Evolutionary conservation across 106 monocot species (phyloP).

Genomic region (Vanilla planifolia): DNA sequence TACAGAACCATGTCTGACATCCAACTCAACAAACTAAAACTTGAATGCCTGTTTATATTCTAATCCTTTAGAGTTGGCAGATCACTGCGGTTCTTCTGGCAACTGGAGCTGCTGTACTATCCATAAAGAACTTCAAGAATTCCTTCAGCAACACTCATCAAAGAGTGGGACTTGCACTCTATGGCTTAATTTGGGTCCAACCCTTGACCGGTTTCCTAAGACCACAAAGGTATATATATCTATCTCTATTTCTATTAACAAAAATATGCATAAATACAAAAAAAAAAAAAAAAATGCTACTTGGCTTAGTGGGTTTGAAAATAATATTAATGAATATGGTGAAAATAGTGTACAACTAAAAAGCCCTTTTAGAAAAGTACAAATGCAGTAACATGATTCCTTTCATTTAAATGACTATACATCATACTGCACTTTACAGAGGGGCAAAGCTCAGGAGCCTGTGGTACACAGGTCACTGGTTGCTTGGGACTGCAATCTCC

Average conservation of each 20-base stretch:
- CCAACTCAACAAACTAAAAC: no score
- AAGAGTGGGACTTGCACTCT: constrained; percentile 58
- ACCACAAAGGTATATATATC: constrained; percentile 67
- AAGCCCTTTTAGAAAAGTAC: background rate
- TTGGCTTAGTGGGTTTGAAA: no score
- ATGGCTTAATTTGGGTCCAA: constrained; percentile 50
- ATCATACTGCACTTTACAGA: constrained; percentile 18
- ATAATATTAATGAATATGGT: no score
- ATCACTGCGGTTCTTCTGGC: constrained; percentile 45
- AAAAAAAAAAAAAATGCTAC: no score
- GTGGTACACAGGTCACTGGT: constrained; percentile 74
- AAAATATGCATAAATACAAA: no score
- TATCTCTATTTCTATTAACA: no score
- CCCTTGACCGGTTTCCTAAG: constrained; percentile 59
- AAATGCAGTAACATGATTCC: background rate
- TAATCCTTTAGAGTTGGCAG: constrained; percentile 15
- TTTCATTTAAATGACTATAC: background rate
- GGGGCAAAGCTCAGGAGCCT: constrained; percentile 50
- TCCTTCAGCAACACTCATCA: constrained; percentile 83
- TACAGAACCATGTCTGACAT: no score
- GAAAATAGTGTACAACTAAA: background rate
- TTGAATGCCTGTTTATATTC: background rate
- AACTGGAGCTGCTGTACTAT: constrained; percentile 43
- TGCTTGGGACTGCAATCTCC: constrained; percentile 44
- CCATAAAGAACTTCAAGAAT: constrained; percentile 60